Evolutionary conservation across 2,329 filamentous ascomycete species (phyloP).

Genomic region (Seiridium unicorne): DNA sequence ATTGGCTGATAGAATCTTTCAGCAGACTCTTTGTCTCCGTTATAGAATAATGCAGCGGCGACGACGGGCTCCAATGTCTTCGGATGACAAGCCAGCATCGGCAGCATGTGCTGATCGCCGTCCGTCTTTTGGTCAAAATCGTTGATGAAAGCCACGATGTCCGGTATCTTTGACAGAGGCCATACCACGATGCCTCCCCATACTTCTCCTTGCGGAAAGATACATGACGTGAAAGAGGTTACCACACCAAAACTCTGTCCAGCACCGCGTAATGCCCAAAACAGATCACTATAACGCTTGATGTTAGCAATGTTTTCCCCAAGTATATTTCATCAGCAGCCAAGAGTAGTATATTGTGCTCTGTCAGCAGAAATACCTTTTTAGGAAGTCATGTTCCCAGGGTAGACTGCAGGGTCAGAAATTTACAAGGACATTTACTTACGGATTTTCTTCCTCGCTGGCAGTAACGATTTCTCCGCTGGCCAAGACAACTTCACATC

Average conservation of each 20-base stretch:
- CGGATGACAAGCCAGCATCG: conserved; percentile 23
- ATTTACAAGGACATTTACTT: no score
- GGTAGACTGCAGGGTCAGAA: no score
- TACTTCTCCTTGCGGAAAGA: conserved; percentile 27
- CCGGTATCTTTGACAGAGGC: conserved; percentile 20
- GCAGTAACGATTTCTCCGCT: conserved; percentile 33
- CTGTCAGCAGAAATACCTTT: no score
- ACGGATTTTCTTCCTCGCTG: conserved; percentile 39
- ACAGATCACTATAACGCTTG: conserved; percentile 25
- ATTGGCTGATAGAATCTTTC: conserved; percentile 5
- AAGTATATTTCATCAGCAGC: no score
- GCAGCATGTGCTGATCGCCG: conserved; percentile 13
- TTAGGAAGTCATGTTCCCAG: no score
- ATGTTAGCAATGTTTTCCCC: no score
- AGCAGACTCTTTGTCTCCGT: conserved; percentile 5
- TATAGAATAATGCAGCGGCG: conserved; percentile 7
- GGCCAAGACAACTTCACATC: conserved; percentile 37
- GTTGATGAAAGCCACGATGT: conserved; percentile 29
- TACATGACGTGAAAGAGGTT: conserved; percentile 34
- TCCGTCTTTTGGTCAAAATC: conserved; percentile 22
- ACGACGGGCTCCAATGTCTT: conserved; percentile 14
- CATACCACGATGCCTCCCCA: conserved; percentile 27
- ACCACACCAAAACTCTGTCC: conserved; percentile 42
- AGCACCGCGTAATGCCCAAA: conserved; percentile 39
- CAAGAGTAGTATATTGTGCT: no score